Percentiles rank a stretch among this genome's conserved stretches.
Conservation (phyloP, 495 filamentous ascomycete genomes). For the Neurospora discreta region DNA sequence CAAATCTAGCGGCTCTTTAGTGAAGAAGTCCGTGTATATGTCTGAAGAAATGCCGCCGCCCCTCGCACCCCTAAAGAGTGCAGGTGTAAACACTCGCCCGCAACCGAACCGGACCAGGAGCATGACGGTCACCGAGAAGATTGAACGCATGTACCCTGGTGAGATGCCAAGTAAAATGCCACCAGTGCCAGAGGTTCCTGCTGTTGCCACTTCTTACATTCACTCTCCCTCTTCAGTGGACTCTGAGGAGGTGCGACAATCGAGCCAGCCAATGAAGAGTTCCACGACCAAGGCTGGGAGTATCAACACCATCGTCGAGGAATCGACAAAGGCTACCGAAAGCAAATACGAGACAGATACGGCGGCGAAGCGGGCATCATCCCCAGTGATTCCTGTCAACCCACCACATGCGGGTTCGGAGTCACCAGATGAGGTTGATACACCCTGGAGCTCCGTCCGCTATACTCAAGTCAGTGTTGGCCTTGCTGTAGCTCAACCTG, state of each 20-base stretch:
- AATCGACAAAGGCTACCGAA: not conserved
- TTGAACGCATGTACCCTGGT: conserved; percentile 34
- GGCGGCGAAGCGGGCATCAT: conserved; percentile 27
- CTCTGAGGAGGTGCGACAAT: conserved; percentile 6
- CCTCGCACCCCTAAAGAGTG: conserved; percentile 33
- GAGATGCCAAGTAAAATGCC: not conserved
- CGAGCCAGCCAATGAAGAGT: conserved; percentile 21
- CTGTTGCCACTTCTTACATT: conserved; percentile 23
- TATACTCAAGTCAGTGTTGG: conserved; percentile 29
- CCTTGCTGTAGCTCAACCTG: conserved; percentile 11
- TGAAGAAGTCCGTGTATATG: conserved; percentile 33
- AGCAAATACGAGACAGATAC: conserved; percentile 4
- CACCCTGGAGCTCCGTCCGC: conserved; percentile 29
- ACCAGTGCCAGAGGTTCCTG: conserved; percentile 32
- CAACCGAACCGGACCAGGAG: conserved; percentile 39
- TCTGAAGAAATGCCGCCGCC: conserved; percentile 20
- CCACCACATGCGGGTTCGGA: not conserved
- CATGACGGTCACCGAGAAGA: conserved; percentile 44
- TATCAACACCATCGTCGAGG: conserved; percentile 30
- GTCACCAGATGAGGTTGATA: conserved; percentile 21
- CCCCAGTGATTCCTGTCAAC: conserved; percentile 20
- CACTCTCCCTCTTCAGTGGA: conserved; percentile 8
- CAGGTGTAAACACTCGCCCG: conserved; percentile 17
- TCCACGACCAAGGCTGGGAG: conserved; percentile 25
- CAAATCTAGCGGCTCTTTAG: conserved; percentile 33